A percentile compares a stretch with the other conserved stretches of the same genome.
Evolutionary conservation across 2,329 filamentous ascomycete genomes (phyloP).

Genomic region (Nigrospora sphaerica): DNA sequence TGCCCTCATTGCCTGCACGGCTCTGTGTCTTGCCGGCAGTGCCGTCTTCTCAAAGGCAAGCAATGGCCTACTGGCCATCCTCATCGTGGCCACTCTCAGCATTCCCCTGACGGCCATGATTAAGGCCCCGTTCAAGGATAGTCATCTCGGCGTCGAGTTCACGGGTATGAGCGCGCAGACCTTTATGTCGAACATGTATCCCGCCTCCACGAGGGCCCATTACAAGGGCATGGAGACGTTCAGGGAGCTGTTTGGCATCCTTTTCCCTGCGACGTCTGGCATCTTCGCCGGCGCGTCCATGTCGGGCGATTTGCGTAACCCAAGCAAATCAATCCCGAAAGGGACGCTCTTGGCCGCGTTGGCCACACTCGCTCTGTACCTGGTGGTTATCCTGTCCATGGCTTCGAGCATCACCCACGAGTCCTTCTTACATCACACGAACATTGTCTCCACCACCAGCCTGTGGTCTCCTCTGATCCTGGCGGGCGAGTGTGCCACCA

Average conservation of each 20-base stretch:
- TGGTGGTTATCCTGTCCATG: conserved; percentile 71
- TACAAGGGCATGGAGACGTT: conserved; percentile 62
- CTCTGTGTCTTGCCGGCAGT: conserved; percentile 72
- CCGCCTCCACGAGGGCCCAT: conserved; percentile 57
- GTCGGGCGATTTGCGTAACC: conserved; percentile 79
- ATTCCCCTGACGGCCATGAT: conserved; percentile 74
- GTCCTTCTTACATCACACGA: conserved; percentile 67
- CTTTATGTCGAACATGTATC: conserved; percentile 66
- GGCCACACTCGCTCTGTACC: conserved; percentile 70
- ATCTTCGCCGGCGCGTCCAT: conserved; percentile 74
- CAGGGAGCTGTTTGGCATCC: conserved; percentile 75
- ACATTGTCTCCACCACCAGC: conserved; percentile 76
- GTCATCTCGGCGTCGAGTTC: conserved; percentile 59
- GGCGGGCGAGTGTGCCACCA: conserved; percentile 74
- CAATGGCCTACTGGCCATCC: conserved; percentile 64
- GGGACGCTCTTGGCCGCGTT: conserved; percentile 75
- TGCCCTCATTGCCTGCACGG: conserved; percentile 64
- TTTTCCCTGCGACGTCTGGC: conserved; percentile 62
- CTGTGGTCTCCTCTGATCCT: conserved; percentile 68
- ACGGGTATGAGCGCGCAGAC: conserved; percentile 70
- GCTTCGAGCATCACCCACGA: conserved; percentile 67
- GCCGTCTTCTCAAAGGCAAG: conserved; percentile 74
- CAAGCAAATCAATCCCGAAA: conserved; percentile 75
- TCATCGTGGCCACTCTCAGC: conserved; percentile 68
- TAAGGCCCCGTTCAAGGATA: conserved; percentile 58